A percentile compares a stretch with the other conserved stretches of the same genome.
These are phyloP conservation scores for Acacia crassicarpa DNA, from an alignment of 306 rosid genomes.

Conservation along the genomic window DNA sequence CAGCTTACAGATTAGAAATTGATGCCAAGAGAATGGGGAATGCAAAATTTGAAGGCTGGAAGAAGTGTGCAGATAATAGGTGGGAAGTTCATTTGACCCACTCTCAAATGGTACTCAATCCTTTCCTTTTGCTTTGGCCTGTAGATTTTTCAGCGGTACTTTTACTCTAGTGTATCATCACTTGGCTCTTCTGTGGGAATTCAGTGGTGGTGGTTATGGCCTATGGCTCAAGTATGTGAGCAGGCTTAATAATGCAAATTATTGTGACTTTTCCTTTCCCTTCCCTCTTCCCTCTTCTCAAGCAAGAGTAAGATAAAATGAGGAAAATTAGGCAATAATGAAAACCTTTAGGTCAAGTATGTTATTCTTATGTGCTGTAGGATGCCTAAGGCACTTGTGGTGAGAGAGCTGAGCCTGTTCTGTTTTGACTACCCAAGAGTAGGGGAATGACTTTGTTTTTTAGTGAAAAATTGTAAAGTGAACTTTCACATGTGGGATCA, in stretches of 20 bases:
- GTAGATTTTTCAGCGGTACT: conserved; percentile 6
- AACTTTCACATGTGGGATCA: not conserved
- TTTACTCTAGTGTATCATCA: not conserved
- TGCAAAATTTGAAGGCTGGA: conserved; percentile 79
- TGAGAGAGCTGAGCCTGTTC: conserved; percentile 18
- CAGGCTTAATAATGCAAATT: conserved; percentile 10
- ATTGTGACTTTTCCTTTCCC: not conserved
- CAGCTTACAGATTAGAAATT: conserved; percentile 76
- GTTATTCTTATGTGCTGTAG: conserved; percentile 9
- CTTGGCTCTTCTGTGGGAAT: not conserved
- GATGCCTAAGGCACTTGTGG: conserved; percentile 1
- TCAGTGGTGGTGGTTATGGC: not conserved
- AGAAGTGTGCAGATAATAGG: conserved; percentile 57
- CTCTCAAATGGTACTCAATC: conserved; percentile 85
- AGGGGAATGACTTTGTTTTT: not conserved
- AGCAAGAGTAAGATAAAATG: not conserved
- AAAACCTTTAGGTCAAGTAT: conserved; percentile 16
- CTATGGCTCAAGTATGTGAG: conserved; percentile 10
- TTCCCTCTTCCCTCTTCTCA: too few relatives aligned
- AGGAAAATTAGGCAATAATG: not conserved
- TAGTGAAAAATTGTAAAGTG: not conserved
- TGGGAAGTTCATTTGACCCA: conserved; percentile 93
- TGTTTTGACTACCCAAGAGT: conserved; percentile 13
- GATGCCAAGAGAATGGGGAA: conserved; percentile 48
- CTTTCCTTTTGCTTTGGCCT: conserved; percentile 39